Base-by-base conservation (phyloP, 192 early-diverging fungal species). In the Coemansia sp. region DNA sequence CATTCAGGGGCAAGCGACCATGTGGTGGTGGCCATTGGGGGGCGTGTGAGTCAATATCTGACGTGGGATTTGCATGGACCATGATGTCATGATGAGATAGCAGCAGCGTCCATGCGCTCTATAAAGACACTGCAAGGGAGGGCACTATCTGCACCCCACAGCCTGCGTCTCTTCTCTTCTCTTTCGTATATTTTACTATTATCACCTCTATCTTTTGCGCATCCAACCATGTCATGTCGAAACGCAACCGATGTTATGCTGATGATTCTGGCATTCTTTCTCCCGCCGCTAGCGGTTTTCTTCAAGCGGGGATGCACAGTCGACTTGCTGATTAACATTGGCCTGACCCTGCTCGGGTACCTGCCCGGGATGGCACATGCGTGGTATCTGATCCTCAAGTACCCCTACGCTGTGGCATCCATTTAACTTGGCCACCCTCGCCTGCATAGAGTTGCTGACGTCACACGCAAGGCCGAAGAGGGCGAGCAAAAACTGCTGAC, bases 321-420 rank as follows among this genome's bases (percentile, higher is more conserved):
- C 25, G 89, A 89, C 50, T 67, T 91, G 11, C 64, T 85, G 25
- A 88, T 93, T 64, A 92, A 92, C 79, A 82, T 92, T 61, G 34
- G 73, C 13, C 79, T 93, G 72, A 91, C 90, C 0, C 62, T 85
- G 58, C 79, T 93, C 31, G 89, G 89, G 21, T 88, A 65, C 60
- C 70, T 92, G 34, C 89, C 89, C 1, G 91, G 90, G 66, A 83
- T 89, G 48, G 72, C 88, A 31, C 89, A 89, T 55, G 85, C 87
- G 25, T 86, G 78, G 70, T 89, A 88, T 50, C 64, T 89, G 35
- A 72, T 89, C 7, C 69, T 85, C 56, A 86, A 50, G 41, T 43
- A 43, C 14, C 41, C 41, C 41, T 43, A 43, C 41, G n/a, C 41
- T 13, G 31, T 31, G 4, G 4, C 31, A 31, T 31, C 31, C 31